A percentile compares a stretch with the other conserved stretches of the same genome.
Conservation (phyloP, 176 grass and related monocot species). For the Ensete ventricosum region DNA sequence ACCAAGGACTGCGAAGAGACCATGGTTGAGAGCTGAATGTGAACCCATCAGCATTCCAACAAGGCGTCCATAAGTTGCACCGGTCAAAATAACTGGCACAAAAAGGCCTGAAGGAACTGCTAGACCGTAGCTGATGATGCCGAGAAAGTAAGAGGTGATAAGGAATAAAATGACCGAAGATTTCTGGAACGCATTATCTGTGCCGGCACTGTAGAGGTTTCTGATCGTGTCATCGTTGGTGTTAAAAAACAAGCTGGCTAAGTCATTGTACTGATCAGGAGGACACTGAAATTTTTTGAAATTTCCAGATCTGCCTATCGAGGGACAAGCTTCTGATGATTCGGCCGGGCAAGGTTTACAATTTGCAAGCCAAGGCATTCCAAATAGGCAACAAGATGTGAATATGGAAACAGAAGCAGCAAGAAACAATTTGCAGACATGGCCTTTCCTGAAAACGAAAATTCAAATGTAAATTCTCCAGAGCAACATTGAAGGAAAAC, state of each 20-base stretch:
- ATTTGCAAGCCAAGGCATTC: conserved; percentile 71
- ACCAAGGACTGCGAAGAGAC: conserved; percentile 84
- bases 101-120: conserved; percentile 82
- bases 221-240: conserved; percentile 87
- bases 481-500: not conserved
- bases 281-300: conserved; percentile 86
- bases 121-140: conserved; percentile 89
- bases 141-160: conserved; percentile 58
- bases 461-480: conserved; percentile 13
- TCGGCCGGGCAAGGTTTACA: conserved; percentile 69
- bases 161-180: conserved; percentile 78
- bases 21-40: conserved; percentile 60
- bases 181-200: conserved; percentile 56
- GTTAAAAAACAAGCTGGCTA: conserved; percentile 94
- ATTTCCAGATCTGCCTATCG: conserved; percentile 85
- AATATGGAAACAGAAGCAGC: conserved; percentile 59
- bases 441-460: conserved; percentile 66
- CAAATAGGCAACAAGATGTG: conserved; percentile 79
- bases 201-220: conserved; percentile 79
- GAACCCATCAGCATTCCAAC: conserved; percentile 68
- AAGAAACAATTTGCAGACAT: conserved; percentile 54
- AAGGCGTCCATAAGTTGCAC: conserved; percentile 75
- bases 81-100: conserved; percentile 82
- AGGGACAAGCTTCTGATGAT: conserved; percentile 64
- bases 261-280: conserved; percentile 70